Percentiles rank a stretch among this genome's conserved stretches.
Evolutionary conservation across 139 green algal species (phyloP).

Genomic region (Picochlorum sp.): DNA sequence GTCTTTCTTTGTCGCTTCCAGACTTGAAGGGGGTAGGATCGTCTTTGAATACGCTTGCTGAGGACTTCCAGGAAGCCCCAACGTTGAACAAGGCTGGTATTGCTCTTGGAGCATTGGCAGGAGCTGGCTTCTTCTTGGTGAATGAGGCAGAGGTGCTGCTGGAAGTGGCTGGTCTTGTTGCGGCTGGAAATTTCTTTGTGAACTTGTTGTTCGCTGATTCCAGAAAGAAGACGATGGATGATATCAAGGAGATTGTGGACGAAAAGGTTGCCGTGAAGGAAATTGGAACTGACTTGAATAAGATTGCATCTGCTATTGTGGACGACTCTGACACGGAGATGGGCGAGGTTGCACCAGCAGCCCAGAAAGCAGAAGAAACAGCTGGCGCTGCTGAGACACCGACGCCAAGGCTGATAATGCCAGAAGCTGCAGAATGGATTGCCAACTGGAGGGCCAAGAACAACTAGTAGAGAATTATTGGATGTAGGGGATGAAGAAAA

Average conservation of each 20-base stretch:
- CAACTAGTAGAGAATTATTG: background rate
- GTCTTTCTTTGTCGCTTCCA: conserved; percentile 6
- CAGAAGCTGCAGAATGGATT: conserved; percentile 20
- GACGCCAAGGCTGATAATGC: conserved; percentile 7
- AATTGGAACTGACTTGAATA: conserved; percentile 26
- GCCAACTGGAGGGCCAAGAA: conserved; percentile 9
- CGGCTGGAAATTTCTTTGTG: conserved; percentile 31
- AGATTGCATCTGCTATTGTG: conserved; percentile 26
- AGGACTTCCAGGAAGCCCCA: conserved; percentile 36
- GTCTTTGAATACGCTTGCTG: conserved; percentile 25
- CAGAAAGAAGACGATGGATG: conserved; percentile 28
- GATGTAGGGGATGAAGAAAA: background rate
- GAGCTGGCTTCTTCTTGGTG: conserved; percentile 34
- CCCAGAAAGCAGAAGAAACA: background rate
- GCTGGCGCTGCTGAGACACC: background rate
- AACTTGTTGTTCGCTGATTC: conserved; percentile 38
- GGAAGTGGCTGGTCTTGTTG: conserved; percentile 37
- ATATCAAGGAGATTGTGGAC: conserved; percentile 29
- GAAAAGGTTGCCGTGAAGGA: conserved; percentile 34
- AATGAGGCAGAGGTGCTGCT: conserved; percentile 39
- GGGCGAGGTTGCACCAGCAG: background rate
- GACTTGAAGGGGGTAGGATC: conserved; percentile 14
- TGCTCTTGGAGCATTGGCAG: conserved; percentile 22
- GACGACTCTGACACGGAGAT: conserved; percentile 20
- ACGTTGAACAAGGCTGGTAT: conserved; percentile 29